Base-by-base conservation (phyloP, 768 basidiomycete genomes). In the Naematelia encephala region DNA sequence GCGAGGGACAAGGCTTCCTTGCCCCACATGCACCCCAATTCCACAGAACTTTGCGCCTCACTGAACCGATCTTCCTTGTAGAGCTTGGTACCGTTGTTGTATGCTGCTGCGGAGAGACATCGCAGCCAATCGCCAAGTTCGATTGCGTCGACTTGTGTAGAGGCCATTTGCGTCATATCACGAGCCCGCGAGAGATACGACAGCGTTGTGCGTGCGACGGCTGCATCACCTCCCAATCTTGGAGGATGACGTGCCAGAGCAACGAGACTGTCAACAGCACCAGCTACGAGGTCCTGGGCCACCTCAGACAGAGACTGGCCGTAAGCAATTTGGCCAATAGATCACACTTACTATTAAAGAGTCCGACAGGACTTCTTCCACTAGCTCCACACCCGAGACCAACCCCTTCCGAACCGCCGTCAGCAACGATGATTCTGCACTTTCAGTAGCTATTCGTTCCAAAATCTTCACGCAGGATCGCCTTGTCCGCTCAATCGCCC, bases 11-110 rank as follows among this genome's bases (percentile, higher is more conserved):
- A 66, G 1, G 85, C 84, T 51, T 73, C 78, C 30, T 67, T 75
- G 0, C 85, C 87, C 3, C 88, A 69, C 16, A 66, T 61, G 63
- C 87, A 89, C 0, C 84, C 83, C 54, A 84, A 80, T 28, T 82
- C 79, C 42, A 88, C 77, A 69, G 91, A 91, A 0, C 84, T 82
- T 8, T 87, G 80, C 0, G 88, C 85, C 27, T 83, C 82, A 1
- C 84, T 86, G 61, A 84, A 80, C 50, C 82, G 81, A 10, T 79
- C 81, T 3, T 82, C 83, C 58, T 88, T 85, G 63, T 88, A 92
- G 12, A 92, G 50, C 30, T 57, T 57, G 4, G 64, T 70, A 4
- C 63, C 79, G 39, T 65, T 56, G 54, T 75, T 78, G 66, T 77
- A 78, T 16, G 70, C 68, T 0, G 68, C 57, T 0, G 63, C 63